Conservation (phyloP, 2,329 filamentous ascomycete genomes). For the Knufia fluminis region DNA sequence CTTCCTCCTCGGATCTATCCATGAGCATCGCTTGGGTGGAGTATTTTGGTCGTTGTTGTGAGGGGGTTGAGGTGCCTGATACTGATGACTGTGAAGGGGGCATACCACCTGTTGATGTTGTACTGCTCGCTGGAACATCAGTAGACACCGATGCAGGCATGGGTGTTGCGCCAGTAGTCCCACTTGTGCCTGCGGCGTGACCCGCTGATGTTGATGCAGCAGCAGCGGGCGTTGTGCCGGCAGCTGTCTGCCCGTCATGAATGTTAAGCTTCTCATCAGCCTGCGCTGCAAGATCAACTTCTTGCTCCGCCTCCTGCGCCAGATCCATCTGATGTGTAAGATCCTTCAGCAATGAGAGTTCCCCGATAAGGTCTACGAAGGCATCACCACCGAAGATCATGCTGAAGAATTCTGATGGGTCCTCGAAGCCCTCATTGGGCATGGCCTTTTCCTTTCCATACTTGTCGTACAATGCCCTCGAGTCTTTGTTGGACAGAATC, state of each 20-base stretch:
- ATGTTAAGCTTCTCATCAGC: conserved; percentile 42
- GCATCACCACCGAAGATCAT: conserved; percentile 97
- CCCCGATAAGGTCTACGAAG: conserved; percentile 92
- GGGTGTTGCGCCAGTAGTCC: conserved; percentile 24
- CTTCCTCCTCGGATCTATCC: conserved; percentile 75
- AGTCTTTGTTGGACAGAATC: conserved; percentile 73
- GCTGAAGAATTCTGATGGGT: conserved; percentile 94
- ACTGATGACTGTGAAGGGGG: conserved; percentile 14
- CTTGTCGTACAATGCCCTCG: conserved; percentile 91
- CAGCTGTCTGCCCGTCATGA: conserved; percentile 37
- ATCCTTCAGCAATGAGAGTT: conserved; percentile 98
- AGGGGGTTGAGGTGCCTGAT: conserved; percentile 39
- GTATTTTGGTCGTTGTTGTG: conserved; percentile 31
- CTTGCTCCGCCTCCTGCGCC: conserved; percentile 70
- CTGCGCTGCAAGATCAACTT: conserved; percentile 50
- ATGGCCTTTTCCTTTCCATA: conserved; percentile 92
- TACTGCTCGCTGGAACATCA: not conserved
- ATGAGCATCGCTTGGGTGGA: conserved; percentile 79
- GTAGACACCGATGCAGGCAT: conserved; percentile 16
- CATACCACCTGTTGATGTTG: not conserved
- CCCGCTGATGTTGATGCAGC: too few species aligned
- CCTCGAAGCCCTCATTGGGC: conserved; percentile 84
- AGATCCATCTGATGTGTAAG: conserved; percentile 98
- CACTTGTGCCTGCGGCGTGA: conserved; percentile 40
- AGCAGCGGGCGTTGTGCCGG: conserved; percentile 21